Evolutionary conservation across 768 basidiomycete species (phyloP), one percentile per base, ranked within the genome.

Genomic region (Tylopilus plumbeoviolaceoides): DNA sequence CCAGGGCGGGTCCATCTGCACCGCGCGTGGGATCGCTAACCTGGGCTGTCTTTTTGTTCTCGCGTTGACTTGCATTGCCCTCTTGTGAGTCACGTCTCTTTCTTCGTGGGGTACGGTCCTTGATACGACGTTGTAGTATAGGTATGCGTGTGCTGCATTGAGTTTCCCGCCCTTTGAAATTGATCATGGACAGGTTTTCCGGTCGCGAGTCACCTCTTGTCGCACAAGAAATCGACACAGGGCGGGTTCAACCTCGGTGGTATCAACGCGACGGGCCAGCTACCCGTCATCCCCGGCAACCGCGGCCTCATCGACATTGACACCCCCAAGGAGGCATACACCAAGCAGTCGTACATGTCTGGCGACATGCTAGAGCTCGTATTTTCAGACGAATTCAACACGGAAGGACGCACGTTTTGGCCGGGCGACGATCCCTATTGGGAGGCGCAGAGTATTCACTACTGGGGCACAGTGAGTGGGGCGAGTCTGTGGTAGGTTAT

Each of bases 201-300:
- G 6, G 61, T 84, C 21, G 62, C 78, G 25, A 75, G 67, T 18
- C 77, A 81, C 55, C 70, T 82, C 47, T 54, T 73, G 18, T 66
- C 63, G n/a, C 72, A 66, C 48, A 69, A 60, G 38, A 76, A 51
- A 43, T 58, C 75, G 41, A 73, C 72, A 0, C 78, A 68, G 21
- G 73, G 82, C 2, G 87, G 78, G 8, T 91, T 84, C 70, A 87
- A 88, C 59, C 69, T 90, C 7, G 89, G 89, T 3, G 89, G 88
- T 2, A 82, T 79, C 61, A 91, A 91, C 56, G 75, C 81, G 3
- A 79, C 82, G 0, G 88, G 91, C 1, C 89, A 92, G 67, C 77
- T 74, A 51, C 75, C 69, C 18, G 27, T 57, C 31, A 71, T 78
- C 12, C 54, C 63, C 4, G 76, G 77, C 5, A 69, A 75, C 57